These are phyloP conservation scores for Wickerhamomyces sp. DNA, from an alignment of 1,139 yeast genomes.

Conservation along the genomic window DNA sequence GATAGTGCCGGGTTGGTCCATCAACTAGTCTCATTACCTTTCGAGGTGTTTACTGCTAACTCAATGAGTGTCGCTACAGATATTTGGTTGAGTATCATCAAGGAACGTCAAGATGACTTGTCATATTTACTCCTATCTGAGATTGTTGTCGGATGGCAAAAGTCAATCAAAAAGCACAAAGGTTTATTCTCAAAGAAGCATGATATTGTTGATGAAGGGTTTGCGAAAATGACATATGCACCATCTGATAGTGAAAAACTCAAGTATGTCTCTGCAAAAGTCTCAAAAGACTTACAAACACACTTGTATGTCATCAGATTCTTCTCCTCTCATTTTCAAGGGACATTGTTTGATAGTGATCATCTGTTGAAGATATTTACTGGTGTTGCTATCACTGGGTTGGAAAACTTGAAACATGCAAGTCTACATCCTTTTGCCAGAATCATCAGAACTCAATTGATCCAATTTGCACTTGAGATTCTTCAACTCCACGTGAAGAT, in stretches of 20 bases:
- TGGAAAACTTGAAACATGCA: constrained; percentile 51
- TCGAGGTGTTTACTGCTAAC: constrained; percentile 53
- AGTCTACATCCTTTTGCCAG: constrained; percentile 83
- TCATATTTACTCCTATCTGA: constrained; percentile 65
- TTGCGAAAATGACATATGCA: constrained; percentile 77
- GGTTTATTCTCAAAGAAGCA: constrained; percentile 64
- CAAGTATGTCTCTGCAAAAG: constrained; percentile 46
- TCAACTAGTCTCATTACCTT: constrained; percentile 68
- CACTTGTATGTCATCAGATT: constrained; percentile 67
- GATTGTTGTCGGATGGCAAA: constrained; percentile 60
- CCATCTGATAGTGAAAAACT: constrained; percentile 70
- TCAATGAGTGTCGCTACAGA: constrained; percentile 65
- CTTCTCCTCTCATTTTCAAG: constrained; percentile 78
- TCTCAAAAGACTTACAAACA: constrained; percentile 57
- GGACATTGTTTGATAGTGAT: constrained; percentile 68
- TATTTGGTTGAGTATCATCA: constrained; percentile 78
- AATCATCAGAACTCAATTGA: constrained; percentile 65
- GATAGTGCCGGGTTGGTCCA: constrained; percentile 47
- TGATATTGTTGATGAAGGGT: constrained; percentile 64
- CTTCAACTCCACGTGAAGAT: constrained; percentile 47
- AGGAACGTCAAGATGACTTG: constrained; percentile 54
- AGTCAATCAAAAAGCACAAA: constrained; percentile 47
- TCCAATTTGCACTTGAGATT: constrained; percentile 63
- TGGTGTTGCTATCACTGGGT: constrained; percentile 52
- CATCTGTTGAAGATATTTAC: constrained; percentile 70